Base-by-base conservation (phyloP, 352 stramenopile genomes). In the Globisporangium middletonii region DNA sequence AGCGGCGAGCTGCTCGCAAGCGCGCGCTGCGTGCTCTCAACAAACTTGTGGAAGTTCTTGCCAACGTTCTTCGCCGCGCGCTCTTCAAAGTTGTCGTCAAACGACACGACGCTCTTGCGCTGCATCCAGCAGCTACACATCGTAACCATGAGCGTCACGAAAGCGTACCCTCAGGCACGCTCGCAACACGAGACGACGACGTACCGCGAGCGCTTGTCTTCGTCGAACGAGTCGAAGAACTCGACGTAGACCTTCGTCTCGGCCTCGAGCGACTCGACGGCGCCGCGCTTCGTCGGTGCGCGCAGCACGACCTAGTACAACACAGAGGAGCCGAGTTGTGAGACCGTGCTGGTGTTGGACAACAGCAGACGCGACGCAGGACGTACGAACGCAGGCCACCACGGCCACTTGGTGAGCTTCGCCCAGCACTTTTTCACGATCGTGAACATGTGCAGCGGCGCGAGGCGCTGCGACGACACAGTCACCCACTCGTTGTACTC, bases 341-440 rank as follows among this genome's bases (percentile, higher is more conserved):
- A 42, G 37, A 9, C 8, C 13, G 8, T 15, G 37, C 37, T 42
- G 37, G 13, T 42, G 13, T 9, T 42, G 37, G 13, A 42, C 37
- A 9, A 42, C 8, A 13, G 37, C 8, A 42, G 37, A 42, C 37
- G 37, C 13, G 8, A 42, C 37, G 13, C 37, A 42, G 8, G 1
- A 77, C 73, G 49, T 65, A 86, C 82, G 59, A 92, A 89, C 15
- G 78, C 79, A 0, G 83, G 83, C 83, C 83, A 92, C 83, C 79
- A 90, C 23, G 83, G 83, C 78, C 78, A 92, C 65, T 90, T 90
- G 59, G 65, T 79, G 43, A 89, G 78, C 65, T 92, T 92, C 48
- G 79, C 83, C 83, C 83, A 92, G 69, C 83, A 92, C 69, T 92
- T 92, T 57, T 88, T 87, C 55, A 89, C 78, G 58, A 88, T 83